These are phyloP conservation scores for Fusarium beomiforme DNA, from an alignment of 2,329 filamentous ascomycete genomes.

Conservation along the genomic window DNA sequence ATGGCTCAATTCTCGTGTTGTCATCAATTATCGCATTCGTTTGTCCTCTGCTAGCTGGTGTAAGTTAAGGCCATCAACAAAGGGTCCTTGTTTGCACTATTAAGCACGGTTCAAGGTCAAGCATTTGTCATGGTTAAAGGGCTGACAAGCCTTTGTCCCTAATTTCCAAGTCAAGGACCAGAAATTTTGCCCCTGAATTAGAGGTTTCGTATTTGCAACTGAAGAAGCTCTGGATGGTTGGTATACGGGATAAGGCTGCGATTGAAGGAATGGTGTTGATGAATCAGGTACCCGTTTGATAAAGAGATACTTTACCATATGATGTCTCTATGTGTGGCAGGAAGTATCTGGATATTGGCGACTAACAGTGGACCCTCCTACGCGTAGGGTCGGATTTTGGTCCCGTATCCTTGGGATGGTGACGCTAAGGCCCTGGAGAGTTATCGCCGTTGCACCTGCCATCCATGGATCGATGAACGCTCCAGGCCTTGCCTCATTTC, in stretches of 20 bases:
- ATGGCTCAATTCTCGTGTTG: constrained; percentile 19
- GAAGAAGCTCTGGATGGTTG: constrained; percentile 10
- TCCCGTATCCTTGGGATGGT: not conserved
- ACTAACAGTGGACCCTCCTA: constrained; percentile 23
- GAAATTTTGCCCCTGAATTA: constrained; percentile 3
- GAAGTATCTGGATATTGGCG: constrained; percentile 11
- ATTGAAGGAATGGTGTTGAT: not conserved
- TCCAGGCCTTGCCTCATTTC: not conserved
- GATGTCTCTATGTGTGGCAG: not conserved
- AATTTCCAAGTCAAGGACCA: not conserved
- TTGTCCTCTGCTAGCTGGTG: not conserved
- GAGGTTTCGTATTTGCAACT: constrained; percentile 5
- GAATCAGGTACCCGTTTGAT: constrained; percentile 5
- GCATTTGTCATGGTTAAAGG: not conserved
- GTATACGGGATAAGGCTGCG: not conserved
- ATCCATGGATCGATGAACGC: not conserved
- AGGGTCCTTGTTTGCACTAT: constrained; percentile 9
- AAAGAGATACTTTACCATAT: constrained; percentile 9
- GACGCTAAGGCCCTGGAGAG: constrained; percentile 14
- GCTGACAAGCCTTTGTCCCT: constrained; percentile 3
- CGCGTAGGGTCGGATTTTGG: not conserved
- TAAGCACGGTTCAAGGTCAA: constrained; percentile 7
- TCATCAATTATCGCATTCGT: constrained; percentile 13
- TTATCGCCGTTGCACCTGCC: not conserved
- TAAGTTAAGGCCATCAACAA: constrained; percentile 4